These are phyloP conservation scores for Wallemia ichthyophaga DNA, from an alignment of 1,284 basidiomycete genomes.

Conservation along the genomic window DNA sequence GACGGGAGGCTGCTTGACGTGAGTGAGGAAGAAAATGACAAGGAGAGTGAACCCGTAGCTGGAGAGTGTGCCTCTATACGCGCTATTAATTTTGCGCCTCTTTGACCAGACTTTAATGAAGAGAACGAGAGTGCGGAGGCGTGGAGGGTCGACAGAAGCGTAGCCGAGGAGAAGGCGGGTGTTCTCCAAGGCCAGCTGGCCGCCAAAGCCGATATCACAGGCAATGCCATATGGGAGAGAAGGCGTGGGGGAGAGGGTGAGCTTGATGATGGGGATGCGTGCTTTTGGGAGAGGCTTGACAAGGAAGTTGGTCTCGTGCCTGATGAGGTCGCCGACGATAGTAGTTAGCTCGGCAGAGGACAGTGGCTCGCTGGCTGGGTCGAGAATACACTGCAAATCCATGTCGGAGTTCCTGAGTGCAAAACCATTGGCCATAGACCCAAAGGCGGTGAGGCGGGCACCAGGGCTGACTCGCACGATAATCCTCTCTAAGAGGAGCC, in stretches of 20 bases:
- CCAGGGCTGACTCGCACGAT: constrained; percentile 81
- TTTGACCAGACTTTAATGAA: constrained; percentile 99
- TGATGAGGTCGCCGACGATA: constrained; percentile 70
- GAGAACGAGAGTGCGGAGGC: constrained; percentile 73
- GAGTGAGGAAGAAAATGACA: constrained; percentile 86
- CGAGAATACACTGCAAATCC: constrained; percentile 89
- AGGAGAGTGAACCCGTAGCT: constrained; percentile 94
- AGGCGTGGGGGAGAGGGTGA: constrained; percentile 64
- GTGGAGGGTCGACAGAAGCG: constrained; percentile 80
- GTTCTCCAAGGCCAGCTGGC: constrained; percentile 83
- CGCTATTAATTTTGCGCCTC: constrained; percentile 88
- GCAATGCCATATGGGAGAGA: constrained; percentile 38
- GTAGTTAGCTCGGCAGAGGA: constrained; percentile 68
- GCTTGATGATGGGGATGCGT: constrained; percentile 92
- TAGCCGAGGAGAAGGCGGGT: constrained; percentile 87
- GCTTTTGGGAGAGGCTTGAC: constrained; percentile 91
- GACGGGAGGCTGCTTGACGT: constrained; percentile 82
- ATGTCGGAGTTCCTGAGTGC: constrained; percentile 74
- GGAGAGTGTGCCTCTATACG: constrained; percentile 81
- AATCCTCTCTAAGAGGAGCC: constrained; percentile 72
- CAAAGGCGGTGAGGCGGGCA: constrained; percentile 70
- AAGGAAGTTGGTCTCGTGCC: constrained; percentile 87
- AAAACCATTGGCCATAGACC: constrained; percentile 77
- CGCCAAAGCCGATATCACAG: constrained; percentile 96
- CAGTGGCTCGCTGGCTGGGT: constrained; percentile 36